phyloP scores from a whole-genome alignment of 2,329 filamentous ascomycete genomes.

The Fusarium tanahbumbuense region DNA sequence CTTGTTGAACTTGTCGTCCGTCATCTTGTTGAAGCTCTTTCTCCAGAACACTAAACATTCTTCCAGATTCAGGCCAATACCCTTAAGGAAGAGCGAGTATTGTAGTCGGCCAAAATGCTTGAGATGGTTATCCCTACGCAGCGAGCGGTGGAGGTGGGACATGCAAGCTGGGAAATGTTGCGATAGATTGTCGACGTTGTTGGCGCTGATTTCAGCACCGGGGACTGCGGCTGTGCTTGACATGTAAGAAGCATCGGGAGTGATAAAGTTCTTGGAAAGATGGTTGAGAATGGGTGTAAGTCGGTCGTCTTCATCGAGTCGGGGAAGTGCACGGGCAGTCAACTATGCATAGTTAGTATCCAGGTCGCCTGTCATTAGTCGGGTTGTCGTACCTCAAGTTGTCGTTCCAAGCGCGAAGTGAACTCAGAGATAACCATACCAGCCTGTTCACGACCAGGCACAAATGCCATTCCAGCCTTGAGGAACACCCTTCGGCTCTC shows the following conservation, averaged over 20 bases:
- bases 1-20: conserved; percentile 96
- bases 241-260: conserved; percentile 84
- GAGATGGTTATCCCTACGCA: conserved; percentile 88
- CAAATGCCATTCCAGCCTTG: conserved; percentile 86
- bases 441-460: conserved; percentile 86
- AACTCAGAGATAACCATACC: conserved; percentile 94
- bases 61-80: conserved; percentile 90
- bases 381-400: conserved; percentile 74
- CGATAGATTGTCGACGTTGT: conserved; percentile 82
- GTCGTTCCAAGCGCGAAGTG: conserved; percentile 79
- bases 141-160: conserved; percentile 86
- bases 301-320: conserved; percentile 95
- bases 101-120: conserved; percentile 95
- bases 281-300: conserved; percentile 76
- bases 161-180: conserved; percentile 93
- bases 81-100: conserved; percentile 96
- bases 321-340: conserved; percentile 89
- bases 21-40: conserved; percentile 83
- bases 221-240: conserved; percentile 71
- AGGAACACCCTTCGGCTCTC: conserved; percentile 82
- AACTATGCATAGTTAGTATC: conserved; percentile 61
- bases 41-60: conserved; percentile 95
- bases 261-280: conserved; percentile 95
- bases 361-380: background rate
- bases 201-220: conserved; percentile 80